These are phyloP conservation scores for Candida alai DNA, from an alignment of 805 yeast genomes.

Conservation along the genomic window DNA sequence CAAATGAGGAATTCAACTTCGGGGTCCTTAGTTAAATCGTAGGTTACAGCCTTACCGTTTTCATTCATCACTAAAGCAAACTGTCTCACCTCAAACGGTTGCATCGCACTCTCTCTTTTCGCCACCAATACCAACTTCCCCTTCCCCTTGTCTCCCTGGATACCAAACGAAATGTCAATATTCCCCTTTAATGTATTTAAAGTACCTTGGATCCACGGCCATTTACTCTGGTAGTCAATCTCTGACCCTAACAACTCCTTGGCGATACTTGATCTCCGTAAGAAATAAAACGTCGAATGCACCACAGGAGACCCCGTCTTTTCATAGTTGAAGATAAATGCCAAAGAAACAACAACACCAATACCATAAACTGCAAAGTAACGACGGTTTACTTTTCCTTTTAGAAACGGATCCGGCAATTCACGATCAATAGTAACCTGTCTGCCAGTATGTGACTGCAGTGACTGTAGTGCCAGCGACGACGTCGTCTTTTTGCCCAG, in stretches of 20 bases:
- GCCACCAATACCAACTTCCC: conserved; percentile 67
- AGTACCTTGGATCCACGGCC: conserved; percentile 89
- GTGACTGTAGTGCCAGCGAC: too few species aligned
- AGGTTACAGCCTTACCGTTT: conserved; percentile 14
- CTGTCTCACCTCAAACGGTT: conserved; percentile 37
- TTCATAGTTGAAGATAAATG: conserved; percentile 85
- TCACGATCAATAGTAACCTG: conserved; percentile 59
- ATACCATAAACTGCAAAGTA: conserved; percentile 47
- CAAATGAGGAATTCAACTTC: conserved; percentile 7
- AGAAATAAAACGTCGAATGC: conserved; percentile 77
- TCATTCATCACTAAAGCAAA: conserved; percentile 26
- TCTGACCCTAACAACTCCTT: conserved; percentile 66
- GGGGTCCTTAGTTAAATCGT: conserved; percentile 11
- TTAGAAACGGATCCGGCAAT: conserved; percentile 74
- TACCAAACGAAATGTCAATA: conserved; percentile 68
- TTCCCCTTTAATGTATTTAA: conserved; percentile 80
- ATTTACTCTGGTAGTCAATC: conserved; percentile 64
- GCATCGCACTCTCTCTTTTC: conserved; percentile 55
- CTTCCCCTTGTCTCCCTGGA: conserved; percentile 58
- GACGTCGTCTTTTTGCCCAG: too few species aligned
- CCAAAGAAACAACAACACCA: conserved; percentile 37
- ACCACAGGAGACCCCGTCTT: conserved; percentile 87
- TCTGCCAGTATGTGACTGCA: not conserved
- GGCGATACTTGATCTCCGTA: conserved; percentile 71
- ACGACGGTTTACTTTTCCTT: conserved; percentile 45